Evolutionary conservation across 352 stramenopile species (phyloP), one percentile per base, ranked within the genome.

Genomic region (Globisporangium nodosum): DNA sequence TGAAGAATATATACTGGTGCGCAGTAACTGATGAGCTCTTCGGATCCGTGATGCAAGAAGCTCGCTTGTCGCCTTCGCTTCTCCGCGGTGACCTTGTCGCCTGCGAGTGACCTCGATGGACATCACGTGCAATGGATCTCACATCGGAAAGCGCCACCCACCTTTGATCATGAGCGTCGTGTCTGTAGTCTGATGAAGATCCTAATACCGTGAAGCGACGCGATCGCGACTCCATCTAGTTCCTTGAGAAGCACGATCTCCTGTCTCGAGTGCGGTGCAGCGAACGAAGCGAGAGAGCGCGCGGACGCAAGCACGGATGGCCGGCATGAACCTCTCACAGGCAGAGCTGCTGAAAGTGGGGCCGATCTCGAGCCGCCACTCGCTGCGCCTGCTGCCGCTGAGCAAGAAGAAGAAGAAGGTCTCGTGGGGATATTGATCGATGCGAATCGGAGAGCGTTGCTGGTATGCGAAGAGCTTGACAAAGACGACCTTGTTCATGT

Each of bases 341-440:
- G 79, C 78, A 0, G 84, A 94, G 66, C 71, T 95, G 45, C 76
- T 92, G 51, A 92, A 90, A 65, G 82, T 92, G 9, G 84, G 84
- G 35, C 79, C 84, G 13, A 81, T 93, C 50, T 74, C 80, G 15
- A 91, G 81, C 43, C 74, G 78, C 51, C 73, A 92, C 65, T 89
- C 84, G 61, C 68, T 94, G 49, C 75, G 81, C 7, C 58, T 95
- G 50, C 71, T 95, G 24, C 86, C 86, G 6, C 61, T 94, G 18
- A 91, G 80, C 70, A 90, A 90, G 74, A 90, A 91, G 70, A 93
- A 91, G 68, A 91, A 91, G 54, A 91, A 91, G 69, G 80, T 87
- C n/a, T 50, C 46, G 57, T 40, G 9, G 20, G 27, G n/a, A 8
- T 11, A 13, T 13, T 8, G 11, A 49, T 18, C 5, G 11, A 20